Evolutionary conservation across 1,284 basidiomycete species (phyloP), one percentile per base, ranked within the genome.

Genomic region (Moesziomyces parantarcticus): DNA sequence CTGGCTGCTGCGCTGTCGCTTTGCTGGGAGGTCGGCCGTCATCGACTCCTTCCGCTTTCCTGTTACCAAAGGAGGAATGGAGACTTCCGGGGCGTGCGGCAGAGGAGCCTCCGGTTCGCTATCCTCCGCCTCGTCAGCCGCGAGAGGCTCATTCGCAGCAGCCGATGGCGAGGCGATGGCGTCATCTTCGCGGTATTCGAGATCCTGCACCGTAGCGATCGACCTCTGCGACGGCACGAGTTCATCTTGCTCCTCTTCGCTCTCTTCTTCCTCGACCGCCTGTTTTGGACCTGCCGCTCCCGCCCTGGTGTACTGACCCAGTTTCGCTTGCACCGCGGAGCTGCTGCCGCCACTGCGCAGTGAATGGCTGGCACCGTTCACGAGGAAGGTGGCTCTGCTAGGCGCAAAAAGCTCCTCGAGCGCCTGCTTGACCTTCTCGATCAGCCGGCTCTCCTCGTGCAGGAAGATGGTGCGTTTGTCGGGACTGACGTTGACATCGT

Each of bases 401-500:
- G 90, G 87, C 3, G 89, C 87, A 77, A 91, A 93, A 7, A 87
- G 80, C 9, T 86, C 83, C 68, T 93, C 91, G 5, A 93, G 85
- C 1, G 87, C 87, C 5, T 82, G 76, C 88, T 90, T 72, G 41
- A 63, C 49, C 44, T 52, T 64, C 22, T 90, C 87, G 1, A 98
- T 87, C 7, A 99, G 85, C 62, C 91, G 91, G 5, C 87, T 87
- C 83, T 99, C 97, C 82, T 91, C 91, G 80, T 98, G 94, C 11
- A 99, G 83, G 56, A 97, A 90, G 39, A 99, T 92, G 0, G 93
- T 97, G 6, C 97, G 88, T 83, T 99, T 99, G 85, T 99, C 97
- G 0, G 97, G 96, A 74, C 91, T 94, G 66, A 99, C 92, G 77
- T 99, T 99, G 82, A 99, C 90, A 81, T 99, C 97, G 78, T 92